Conservation (phyloP, 2,329 filamentous ascomycete genomes). For the Ceratocystis lukuohia region DNA sequence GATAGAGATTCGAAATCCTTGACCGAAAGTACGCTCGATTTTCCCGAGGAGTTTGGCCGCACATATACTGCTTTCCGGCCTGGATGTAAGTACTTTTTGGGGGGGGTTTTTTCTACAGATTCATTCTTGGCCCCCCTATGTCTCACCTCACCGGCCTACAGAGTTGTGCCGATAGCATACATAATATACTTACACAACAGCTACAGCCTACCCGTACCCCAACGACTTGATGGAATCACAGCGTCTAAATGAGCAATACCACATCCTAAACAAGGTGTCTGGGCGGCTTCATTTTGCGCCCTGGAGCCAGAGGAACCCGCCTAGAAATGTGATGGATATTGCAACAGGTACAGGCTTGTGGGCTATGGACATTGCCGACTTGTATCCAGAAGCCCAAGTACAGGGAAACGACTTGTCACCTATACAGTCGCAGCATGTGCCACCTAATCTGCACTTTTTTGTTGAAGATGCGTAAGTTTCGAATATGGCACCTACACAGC, state of each 20-base stretch:
- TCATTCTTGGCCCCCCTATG: neutral
- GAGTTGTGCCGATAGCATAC: neutral
- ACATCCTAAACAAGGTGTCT: slow-evolving; percentile 29
- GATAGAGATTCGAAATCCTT: slow-evolving; percentile 27
- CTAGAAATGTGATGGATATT: slow-evolving; percentile 31
- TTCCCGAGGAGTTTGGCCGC: slow-evolving; percentile 33
- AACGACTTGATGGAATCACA: slow-evolving; percentile 34
- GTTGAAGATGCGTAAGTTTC: slow-evolving; percentile 46
- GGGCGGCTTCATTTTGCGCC: slow-evolving; percentile 33
- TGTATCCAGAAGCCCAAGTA: slow-evolving; percentile 45
- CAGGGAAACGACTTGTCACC: slow-evolving; percentile 54
- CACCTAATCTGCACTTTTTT: slow-evolving; percentile 60
- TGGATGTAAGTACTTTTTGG: slow-evolving; percentile 29
- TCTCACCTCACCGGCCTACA: neutral
- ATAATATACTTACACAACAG: neutral
- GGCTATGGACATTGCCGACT: slow-evolving; percentile 54
- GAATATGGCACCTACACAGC: neutral
- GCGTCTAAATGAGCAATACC: slow-evolving; percentile 30
- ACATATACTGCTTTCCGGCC: slow-evolving; percentile 37
- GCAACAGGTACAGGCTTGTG: slow-evolving; percentile 41
- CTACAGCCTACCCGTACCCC: slow-evolving; percentile 34
- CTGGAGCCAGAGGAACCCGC: slow-evolving; percentile 27
- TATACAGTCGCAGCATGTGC: slow-evolving; percentile 52
- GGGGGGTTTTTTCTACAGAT: neutral
- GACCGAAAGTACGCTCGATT: slow-evolving; percentile 31